Evolutionary conservation across 1,284 basidiomycete species (phyloP).

Genomic region (Leccinum ponderosum): DNA sequence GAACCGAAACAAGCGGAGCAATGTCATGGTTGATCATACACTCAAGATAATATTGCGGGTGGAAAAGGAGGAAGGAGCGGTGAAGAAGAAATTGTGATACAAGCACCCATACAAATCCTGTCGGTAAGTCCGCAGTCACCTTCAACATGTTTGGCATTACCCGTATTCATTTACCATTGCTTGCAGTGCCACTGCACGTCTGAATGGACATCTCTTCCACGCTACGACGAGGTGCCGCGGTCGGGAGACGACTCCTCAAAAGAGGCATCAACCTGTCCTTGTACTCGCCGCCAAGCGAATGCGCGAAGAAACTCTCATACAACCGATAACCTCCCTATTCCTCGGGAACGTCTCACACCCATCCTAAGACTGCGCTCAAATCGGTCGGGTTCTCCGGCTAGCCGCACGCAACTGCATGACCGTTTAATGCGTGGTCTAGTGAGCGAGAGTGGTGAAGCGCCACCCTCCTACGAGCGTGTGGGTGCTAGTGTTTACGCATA

Average conservation of each 20-base stretch:
- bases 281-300: constrained; percentile 23
- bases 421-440: constrained; percentile 63
- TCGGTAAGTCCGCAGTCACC: constrained; percentile 52
- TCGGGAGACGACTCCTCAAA: constrained; percentile 35
- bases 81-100: constrained; percentile 81
- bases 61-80: constrained; percentile 74
- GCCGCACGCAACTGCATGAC: constrained; percentile 52
- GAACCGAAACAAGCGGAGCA: constrained; percentile 81
- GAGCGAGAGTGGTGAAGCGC: constrained; percentile 62
- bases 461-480: constrained; percentile 53
- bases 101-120: constrained; percentile 77
- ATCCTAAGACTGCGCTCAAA: constrained; percentile 38
- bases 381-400: constrained; percentile 33
- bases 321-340: not conserved
- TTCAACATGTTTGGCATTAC: not conserved
- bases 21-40: constrained; percentile 77
- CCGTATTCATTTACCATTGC: not conserved
- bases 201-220: constrained; percentile 75
- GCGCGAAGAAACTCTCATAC: not conserved
- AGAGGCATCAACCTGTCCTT: constrained; percentile 46
- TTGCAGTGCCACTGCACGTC: constrained; percentile 76
- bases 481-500: not conserved
- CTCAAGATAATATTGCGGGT: constrained; percentile 87
- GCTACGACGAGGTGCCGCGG: constrained; percentile 48
- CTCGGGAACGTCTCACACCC: constrained; percentile 30